These are phyloP conservation scores for Pulveroboletus sp. DNA, from an alignment of 768 basidiomycete species.

Conservation along the genomic window DNA sequence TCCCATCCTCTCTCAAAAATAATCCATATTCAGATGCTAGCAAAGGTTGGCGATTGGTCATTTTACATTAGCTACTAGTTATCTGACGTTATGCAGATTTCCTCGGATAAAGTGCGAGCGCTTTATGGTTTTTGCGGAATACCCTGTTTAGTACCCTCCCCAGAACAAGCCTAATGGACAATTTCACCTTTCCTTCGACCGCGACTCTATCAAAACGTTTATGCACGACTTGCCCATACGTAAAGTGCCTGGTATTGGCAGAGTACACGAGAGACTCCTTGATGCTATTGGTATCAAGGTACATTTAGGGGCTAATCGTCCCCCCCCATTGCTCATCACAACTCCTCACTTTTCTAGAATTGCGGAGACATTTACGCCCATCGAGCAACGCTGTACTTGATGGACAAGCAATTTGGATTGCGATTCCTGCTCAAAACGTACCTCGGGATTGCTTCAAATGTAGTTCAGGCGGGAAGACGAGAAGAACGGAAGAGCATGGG, in stretches of 20 bases:
- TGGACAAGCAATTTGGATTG: constrained; percentile 87
- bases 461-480: constrained; percentile 67
- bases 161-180: constrained; percentile 96
- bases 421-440: constrained; percentile 70
- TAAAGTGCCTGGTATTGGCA: constrained; percentile 84
- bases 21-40: constrained; percentile 62
- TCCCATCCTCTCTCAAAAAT: constrained; percentile 11
- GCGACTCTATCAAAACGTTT: constrained; percentile 61
- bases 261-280: constrained; percentile 83
- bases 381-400: constrained; percentile 66
- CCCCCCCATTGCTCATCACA: not conserved
- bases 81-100: constrained; percentile 51
- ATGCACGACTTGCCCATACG: constrained; percentile 81
- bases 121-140: not conserved
- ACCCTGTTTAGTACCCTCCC: not conserved
- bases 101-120: constrained; percentile 73
- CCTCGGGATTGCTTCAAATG: constrained; percentile 83
- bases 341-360: constrained; percentile 41
- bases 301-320: not conserved
- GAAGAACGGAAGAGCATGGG: constrained; percentile 92
- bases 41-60: constrained; percentile 66
- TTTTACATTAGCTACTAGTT: not conserved
- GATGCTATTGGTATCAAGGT: constrained; percentile 85
- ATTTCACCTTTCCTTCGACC: constrained; percentile 67
- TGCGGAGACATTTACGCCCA: constrained; percentile 86